Base-by-base conservation (phyloP, 495 filamentous ascomycete species). In the Copromyces sp. region DNA sequence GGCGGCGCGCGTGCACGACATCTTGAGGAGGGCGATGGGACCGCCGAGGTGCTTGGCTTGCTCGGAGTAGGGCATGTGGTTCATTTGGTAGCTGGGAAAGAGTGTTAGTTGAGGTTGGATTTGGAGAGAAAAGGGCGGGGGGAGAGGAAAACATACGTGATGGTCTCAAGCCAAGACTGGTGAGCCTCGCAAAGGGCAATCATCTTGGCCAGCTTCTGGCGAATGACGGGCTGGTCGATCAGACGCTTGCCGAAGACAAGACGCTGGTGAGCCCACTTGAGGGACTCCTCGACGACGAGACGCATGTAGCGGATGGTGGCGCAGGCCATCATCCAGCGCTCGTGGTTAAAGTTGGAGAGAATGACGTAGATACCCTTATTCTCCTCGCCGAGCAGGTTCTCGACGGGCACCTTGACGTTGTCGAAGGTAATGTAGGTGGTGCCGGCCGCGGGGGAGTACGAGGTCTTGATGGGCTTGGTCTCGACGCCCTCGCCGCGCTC, bases 291-390 rank as follows among this genome's bases (percentile, higher is more conserved):
- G 4, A 93, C 90, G 1, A 95, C 86, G 0, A 89, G 85, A 72
- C 91, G 87, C 68, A 85, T 89, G 80, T 85, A 84, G 35, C 91
- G 89, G 73, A 90, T 87, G 0, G 90, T 88, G 47, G 82, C 90
- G 76, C 83, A 85, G 45, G 82, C 76, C 90, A 92, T 92, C 84
- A 87, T 90, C 86, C 88, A 92, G 8, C 90, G 87, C 83, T 92
- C 91, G 82, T 93, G 91, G 85, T 93, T 93, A 85, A 94, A 94
- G 82, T 95, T 94, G 82, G 85, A 88, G 79, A 94, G 91, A 81
- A 95, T 93, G n/a, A 95, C 92, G 68, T 90, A 87, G 80, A 97
- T 94, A 12, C 93, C 93, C 83, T 94, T 92, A 86, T 95, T 87
- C 78, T 95, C 93, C 79, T 92, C 85, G 72, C 93, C 93, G 9